phyloP scores from a whole-genome alignment of 2,329 filamentous ascomycete species.

The Spiromastix sp. region DNA sequence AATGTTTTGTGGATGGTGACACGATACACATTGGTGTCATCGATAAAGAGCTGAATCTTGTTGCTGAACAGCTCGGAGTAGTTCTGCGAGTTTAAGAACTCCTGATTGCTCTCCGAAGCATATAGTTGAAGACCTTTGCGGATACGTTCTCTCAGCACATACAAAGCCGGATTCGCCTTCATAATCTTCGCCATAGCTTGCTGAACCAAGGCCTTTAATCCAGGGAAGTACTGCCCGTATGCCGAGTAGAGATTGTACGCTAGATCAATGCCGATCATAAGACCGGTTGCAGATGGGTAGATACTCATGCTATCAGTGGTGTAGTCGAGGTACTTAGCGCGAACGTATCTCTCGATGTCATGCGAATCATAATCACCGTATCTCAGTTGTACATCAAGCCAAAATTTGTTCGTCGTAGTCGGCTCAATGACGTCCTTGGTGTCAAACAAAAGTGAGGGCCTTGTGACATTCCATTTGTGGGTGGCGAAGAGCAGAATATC shows the following conservation, averaged over 20 bases:
- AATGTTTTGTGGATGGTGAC: conserved; percentile 99
- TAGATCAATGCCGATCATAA: conserved; percentile 96
- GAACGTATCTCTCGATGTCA: conserved; percentile 94
- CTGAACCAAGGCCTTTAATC: conserved; percentile 87
- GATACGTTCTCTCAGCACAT: conserved; percentile 94
- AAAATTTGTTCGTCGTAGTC: conserved; percentile 97
- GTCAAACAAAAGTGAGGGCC: conserved; percentile 86
- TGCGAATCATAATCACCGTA: conserved; percentile 99
- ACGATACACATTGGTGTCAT: conserved; percentile 98
- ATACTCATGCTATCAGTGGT: conserved; percentile 98
- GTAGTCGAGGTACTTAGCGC: conserved; percentile 97
- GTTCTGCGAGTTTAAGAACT: conserved; percentile 98
- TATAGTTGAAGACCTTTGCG: conserved; percentile 96
- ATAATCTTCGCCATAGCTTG: conserved; percentile 99
- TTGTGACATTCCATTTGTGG: conserved; percentile 97
- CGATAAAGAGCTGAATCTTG: conserved; percentile 96
- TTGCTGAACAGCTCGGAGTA: conserved; percentile 99
- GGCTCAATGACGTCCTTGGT: conserved; percentile 92
- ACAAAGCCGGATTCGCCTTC: conserved; percentile 96
- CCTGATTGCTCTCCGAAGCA: conserved; percentile 96
- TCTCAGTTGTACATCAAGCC: conserved; percentile 90
- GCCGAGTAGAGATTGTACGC: conserved; percentile 98
- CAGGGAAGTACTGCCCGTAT: conserved; percentile 97
- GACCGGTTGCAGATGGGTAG: conserved; percentile 88
- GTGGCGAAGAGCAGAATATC: conserved; percentile 94